Percentiles rank a stretch among this genome's conserved stretches.
These are phyloP conservation scores for Jimgerdemannia lactiflua DNA, from an alignment of 192 early-diverging fungal genomes.

Conservation along the genomic window DNA sequence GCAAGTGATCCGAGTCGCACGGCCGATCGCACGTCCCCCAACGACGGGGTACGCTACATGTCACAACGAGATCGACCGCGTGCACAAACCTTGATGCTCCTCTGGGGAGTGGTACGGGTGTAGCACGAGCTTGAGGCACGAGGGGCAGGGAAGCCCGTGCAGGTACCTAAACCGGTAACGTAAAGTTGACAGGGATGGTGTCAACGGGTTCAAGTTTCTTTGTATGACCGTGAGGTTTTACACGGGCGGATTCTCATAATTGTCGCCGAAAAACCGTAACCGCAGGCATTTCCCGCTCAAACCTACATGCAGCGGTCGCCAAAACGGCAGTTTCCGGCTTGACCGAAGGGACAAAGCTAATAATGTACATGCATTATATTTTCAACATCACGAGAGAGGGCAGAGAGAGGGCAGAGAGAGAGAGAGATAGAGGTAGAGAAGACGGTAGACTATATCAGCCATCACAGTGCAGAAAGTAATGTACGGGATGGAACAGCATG, in stretches of 20 bases:
- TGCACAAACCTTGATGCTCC: constrained; percentile 23
- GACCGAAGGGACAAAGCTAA: constrained; percentile 20
- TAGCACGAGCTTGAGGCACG: constrained; percentile 17
- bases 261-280: too few relatives aligned
- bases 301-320: constrained; percentile 10
- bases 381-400: not conserved
- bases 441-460: not conserved
- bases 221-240: not conserved
- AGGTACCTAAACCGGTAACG: constrained; percentile 5
- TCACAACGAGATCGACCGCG: too few relatives aligned
- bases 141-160: constrained; percentile 22
- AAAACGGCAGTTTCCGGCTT: constrained; percentile 15
- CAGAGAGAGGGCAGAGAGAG: not conserved
- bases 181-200: not conserved
- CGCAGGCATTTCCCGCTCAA: not conserved
- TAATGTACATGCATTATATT: not conserved
- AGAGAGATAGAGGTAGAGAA: not conserved
- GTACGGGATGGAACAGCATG: not conserved
- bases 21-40: too few relatives aligned
- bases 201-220: not conserved
- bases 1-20: too few relatives aligned
- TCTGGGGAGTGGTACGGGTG: constrained; percentile 16
- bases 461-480: not conserved
- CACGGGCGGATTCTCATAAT: too few relatives aligned
- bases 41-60: too few relatives aligned